phyloP scores from a whole-genome alignment of 2,329 filamentous ascomycete genomes.

The Hymenoscyphus scutula region DNA sequence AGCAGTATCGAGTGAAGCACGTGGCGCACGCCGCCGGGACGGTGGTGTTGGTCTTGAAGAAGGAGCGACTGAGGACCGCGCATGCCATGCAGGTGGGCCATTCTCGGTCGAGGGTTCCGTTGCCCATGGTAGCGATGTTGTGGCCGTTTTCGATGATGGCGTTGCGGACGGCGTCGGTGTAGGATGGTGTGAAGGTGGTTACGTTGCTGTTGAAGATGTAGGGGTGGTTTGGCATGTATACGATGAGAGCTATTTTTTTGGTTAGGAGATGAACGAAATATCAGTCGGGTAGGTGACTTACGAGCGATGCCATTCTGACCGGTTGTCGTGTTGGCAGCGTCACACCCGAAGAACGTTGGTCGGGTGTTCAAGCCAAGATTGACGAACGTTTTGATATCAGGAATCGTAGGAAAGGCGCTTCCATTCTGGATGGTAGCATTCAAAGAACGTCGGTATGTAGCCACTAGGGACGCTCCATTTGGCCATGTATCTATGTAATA shows the following conservation, averaged over 20 bases:
- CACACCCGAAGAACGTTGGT: constrained; percentile 80
- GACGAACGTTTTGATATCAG: constrained; percentile 73
- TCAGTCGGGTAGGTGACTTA: not conserved
- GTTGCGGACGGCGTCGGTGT: constrained; percentile 66
- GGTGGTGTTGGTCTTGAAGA: constrained; percentile 65
- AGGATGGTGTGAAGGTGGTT: constrained; percentile 69
- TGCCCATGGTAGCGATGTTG: constrained; percentile 78
- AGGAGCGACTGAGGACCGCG: constrained; percentile 75
- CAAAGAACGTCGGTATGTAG: constrained; percentile 67
- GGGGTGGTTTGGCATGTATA: constrained; percentile 85
- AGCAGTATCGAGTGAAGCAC: constrained; percentile 87
- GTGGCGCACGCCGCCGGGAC: constrained; percentile 69
- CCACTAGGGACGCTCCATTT: constrained; percentile 71
- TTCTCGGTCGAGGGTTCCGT: constrained; percentile 67
- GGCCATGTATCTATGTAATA: constrained; percentile 56
- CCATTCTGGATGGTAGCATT: constrained; percentile 59
- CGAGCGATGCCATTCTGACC: constrained; percentile 40
- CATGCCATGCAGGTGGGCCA: constrained; percentile 89
- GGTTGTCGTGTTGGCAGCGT: constrained; percentile 59
- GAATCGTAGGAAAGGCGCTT: constrained; percentile 69
- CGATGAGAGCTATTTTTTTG: constrained; percentile 55
- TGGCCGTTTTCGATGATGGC: constrained; percentile 84
- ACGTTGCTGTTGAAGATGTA: constrained; percentile 76
- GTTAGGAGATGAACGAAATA: not conserved
- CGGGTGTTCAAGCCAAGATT: constrained; percentile 71